These are phyloP conservation scores for Mycena filopes DNA, from an alignment of 768 basidiomycete genomes.

Conservation along the genomic window DNA sequence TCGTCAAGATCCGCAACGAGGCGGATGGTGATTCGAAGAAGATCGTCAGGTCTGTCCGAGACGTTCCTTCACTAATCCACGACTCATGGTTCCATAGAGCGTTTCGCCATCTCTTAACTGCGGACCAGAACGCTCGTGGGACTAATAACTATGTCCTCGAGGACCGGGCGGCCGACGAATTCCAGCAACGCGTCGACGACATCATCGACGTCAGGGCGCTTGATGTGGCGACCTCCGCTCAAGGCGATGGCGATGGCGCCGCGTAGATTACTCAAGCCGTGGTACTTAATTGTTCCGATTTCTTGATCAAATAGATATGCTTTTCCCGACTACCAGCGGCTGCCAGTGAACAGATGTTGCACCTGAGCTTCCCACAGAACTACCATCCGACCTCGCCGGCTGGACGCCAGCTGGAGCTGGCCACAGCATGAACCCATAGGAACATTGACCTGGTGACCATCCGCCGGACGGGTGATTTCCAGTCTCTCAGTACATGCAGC, in stretches of 20 bases:
- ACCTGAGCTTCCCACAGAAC: too few species aligned
- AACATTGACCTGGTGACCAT: too few species aligned
- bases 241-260: neutral
- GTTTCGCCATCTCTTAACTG: neutral
- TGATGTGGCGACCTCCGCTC: neutral
- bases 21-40: conserved; percentile 10
- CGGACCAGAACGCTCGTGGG: neutral
- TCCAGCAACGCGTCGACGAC: conserved; percentile 1
- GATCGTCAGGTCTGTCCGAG: neutral
- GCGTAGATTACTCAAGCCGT: neutral
- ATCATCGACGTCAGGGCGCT: neutral
- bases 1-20: conserved; percentile 16
- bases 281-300: too few species aligned
- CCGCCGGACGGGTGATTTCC: too few species aligned
- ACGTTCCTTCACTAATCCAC: neutral
- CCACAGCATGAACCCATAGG: too few species aligned
- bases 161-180: neutral
- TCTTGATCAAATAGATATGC: too few species aligned
- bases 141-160: neutral
- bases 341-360: too few species aligned
- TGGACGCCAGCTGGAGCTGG: too few species aligned
- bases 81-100: neutral
- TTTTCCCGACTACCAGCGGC: too few species aligned
- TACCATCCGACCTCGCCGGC: too few species aligned
- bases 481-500: too few species aligned